phyloP scores from a whole-genome alignment of 495 filamentous ascomycete species.

The Annulohypoxylon stygium region DNA sequence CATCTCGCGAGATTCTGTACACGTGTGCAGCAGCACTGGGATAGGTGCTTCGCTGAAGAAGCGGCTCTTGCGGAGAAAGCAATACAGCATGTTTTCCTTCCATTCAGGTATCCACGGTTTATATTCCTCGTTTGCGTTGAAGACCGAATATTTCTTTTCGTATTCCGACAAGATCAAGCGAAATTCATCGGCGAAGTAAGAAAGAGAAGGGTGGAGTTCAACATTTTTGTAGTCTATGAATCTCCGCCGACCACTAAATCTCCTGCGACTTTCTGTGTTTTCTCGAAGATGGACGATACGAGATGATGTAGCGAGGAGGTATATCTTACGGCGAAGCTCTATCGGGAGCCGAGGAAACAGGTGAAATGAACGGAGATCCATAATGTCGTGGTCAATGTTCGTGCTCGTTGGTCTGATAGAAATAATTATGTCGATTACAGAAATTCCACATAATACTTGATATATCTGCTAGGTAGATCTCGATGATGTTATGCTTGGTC shows the following conservation, averaged over 20 bases:
- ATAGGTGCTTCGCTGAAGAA: slow-evolving; percentile 39
- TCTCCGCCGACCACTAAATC: background rate
- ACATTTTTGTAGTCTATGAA: background rate
- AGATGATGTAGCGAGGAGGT: slow-evolving; percentile 33
- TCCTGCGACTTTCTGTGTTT: background rate
- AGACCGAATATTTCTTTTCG: background rate
- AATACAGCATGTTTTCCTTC: background rate
- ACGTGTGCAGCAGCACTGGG: slow-evolving; percentile 40
- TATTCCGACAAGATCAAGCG: background rate
- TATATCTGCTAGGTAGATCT: background rate
- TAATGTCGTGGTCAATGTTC: background rate
- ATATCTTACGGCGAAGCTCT: slow-evolving; percentile 27
- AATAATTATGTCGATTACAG: background rate
- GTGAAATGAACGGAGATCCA: slow-evolving; percentile 16
- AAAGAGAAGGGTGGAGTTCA: slow-evolving; percentile 8
- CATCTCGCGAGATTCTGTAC: slow-evolving; percentile 31
- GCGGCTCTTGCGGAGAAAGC: slow-evolving; percentile 7
- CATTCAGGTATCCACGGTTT: too few relatives aligned
- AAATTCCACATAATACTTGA: too few relatives aligned
- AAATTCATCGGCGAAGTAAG: slow-evolving; percentile 20
- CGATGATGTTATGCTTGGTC: too few relatives aligned
- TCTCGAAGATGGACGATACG: slow-evolving; percentile 27
- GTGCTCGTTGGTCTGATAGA: background rate
- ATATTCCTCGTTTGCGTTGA: too few relatives aligned
- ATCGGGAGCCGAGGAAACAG: slow-evolving; percentile 24